Percentiles rank a stretch among this genome's conserved stretches.
phyloP scores from a whole-genome alignment of 2,329 filamentous ascomycete species.

The Pyrenophora tritici-repentis region DNA sequence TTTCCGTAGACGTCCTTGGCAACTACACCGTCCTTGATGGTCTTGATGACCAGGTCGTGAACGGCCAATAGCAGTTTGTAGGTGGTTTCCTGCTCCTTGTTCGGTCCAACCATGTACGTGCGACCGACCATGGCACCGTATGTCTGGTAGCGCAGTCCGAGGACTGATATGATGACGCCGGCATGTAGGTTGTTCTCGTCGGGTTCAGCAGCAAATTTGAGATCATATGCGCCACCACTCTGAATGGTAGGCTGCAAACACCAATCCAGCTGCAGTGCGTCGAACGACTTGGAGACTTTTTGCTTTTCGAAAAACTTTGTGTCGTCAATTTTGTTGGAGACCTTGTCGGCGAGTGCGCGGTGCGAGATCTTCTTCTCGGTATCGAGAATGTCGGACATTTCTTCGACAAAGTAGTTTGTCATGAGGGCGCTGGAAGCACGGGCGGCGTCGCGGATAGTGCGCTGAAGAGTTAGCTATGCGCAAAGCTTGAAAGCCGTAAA shows the following conservation, averaged over 20 bases:
- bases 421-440: conserved; percentile 93
- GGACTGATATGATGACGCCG: conserved; percentile 88
- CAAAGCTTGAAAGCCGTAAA: not conserved
- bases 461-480: conserved; percentile 50
- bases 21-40: conserved; percentile 81
- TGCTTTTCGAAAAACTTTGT: conserved; percentile 87
- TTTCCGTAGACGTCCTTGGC: conserved; percentile 93
- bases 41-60: conserved; percentile 88
- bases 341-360: conserved; percentile 80
- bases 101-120: conserved; percentile 95
- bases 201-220: conserved; percentile 77
- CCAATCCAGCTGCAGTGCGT: conserved; percentile 90
- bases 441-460: conserved; percentile 90
- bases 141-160: conserved; percentile 93
- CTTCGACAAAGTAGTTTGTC: conserved; percentile 95
- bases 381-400: conserved; percentile 95
- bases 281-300: conserved; percentile 86
- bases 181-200: conserved; percentile 83
- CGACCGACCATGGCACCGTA: conserved; percentile 92
- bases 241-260: conserved; percentile 88
- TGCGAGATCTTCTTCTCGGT: conserved; percentile 98
- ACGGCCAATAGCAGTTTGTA: conserved; percentile 87
- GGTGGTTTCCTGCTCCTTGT: conserved; percentile 91
- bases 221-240: conserved; percentile 93
- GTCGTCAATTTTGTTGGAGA: conserved; percentile 90